Base-by-base conservation (phyloP, 306 rosid genomes). In the Mucuna pruriens region DNA sequence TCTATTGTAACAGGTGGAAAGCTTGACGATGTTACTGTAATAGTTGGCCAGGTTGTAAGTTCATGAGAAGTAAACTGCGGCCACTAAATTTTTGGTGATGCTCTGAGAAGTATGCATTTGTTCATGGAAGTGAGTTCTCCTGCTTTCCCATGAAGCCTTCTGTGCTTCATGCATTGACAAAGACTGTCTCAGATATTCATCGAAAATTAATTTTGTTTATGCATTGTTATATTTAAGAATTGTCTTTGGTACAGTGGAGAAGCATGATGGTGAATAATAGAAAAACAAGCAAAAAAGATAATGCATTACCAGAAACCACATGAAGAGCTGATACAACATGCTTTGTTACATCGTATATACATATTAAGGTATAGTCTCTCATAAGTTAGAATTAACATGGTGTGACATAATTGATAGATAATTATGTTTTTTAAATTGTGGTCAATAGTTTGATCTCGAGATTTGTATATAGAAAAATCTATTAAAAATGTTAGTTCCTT, bases 1-100 rank as follows among this genome's bases (percentile, higher is more conserved):
- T 77, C 29, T 17, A 25, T 51, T 80, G 63, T 44, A 29, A 76
- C 88, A 95, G 99, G 98, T 66, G 98, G 99, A 84, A 95, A 93
- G 79, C 86, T 89, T 46, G 99, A 93, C 48, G 99, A 91, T 79
- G 90, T 92, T 67, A 95, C 98, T 33, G 92, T 90, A 80, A 76
- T 92, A 40, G 97, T 90, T 39, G 91, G 97, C 79, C 89, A 87
- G 84, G 97, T 93, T 63, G 90, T 90, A 29, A 89, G 93, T 85
- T 80, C 85, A 20, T 86, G 90, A 91, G 65, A 4, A 54, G 54
- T 44, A 80, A 22, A 22, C 52, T 17, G 54, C 33, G 62, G 66
- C 48, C 19, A 52, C 73, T 36, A 36, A 64, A 65, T 57, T 77
- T 77, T 58, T 85, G 69, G 54, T 45, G 74, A 46, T 77, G 83